phyloP scores from a whole-genome alignment of 1,284 basidiomycete species.

The Apiotrichum laibachii region DNA sequence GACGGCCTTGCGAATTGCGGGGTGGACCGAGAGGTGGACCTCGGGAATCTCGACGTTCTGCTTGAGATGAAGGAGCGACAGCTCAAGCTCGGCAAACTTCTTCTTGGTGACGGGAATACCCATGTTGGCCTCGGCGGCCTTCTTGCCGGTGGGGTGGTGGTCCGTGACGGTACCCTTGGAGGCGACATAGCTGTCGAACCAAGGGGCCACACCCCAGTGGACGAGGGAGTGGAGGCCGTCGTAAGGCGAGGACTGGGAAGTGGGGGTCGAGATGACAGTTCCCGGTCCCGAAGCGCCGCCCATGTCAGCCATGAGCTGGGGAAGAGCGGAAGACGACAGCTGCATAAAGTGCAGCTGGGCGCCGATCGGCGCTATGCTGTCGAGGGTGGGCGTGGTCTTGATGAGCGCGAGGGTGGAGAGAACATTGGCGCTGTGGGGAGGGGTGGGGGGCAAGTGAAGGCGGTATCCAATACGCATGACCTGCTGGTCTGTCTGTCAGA shows the following conservation, averaged over 20 bases:
- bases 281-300: conserved; percentile 31
- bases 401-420: conserved; percentile 88
- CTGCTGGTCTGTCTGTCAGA: conserved; percentile 25
- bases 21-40: conserved; percentile 88
- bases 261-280: conserved; percentile 44
- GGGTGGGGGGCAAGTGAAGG: conserved; percentile 49
- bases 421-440: conserved; percentile 66
- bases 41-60: conserved; percentile 99
- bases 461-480: conserved; percentile 37
- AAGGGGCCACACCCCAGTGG: conserved; percentile 92
- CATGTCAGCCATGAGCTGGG: conserved; percentile 28
- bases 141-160: conserved; percentile 60
- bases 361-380: conserved; percentile 72
- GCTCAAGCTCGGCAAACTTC: conserved; percentile 96
- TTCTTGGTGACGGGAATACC: conserved; percentile 98
- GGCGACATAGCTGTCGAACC: conserved; percentile 92
- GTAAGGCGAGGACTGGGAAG: conserved; percentile 66
- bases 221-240: conserved; percentile 96
- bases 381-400: conserved; percentile 81
- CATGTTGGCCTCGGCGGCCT: conserved; percentile 74
- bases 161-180: conserved; percentile 45
- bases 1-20: conserved; percentile 81
- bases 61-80: conserved; percentile 92
- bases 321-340: conserved; percentile 56
- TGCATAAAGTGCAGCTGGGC: conserved; percentile 89